Evolutionary conservation across 371 early-diverging fungal species (phyloP), one percentile per base, ranked within the genome.

Genomic region (Mortierella sp.): DNA sequence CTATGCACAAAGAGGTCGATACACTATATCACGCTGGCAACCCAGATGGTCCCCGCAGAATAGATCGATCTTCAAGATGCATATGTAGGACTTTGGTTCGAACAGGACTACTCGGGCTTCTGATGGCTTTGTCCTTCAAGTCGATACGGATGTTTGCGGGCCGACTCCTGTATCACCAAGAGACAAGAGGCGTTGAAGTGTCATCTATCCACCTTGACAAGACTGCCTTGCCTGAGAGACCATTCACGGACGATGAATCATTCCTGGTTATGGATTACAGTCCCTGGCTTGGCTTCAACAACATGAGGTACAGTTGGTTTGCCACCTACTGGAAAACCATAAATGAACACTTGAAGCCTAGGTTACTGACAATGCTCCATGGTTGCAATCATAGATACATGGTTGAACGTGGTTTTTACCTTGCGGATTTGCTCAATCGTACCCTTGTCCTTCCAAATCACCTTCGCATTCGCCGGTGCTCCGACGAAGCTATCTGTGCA

Each of bases 201-300:
- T 4, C 34, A 10, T 34, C 10, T 10, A 10, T 7, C 10, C 34
- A 34, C 10, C 34, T 10, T 7, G 34, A 47, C 24, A 47, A 10
- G 47, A 47, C 22, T 22, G 13, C 25, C 16, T 47, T 47, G n/a
- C 47, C 47, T 8, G 13, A 7, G 7, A 17, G 47, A 17, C 24
- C 47, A 8, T 47, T 47, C 22, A 22, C 47, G 5, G 22, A 17
- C 19, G 60, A 59, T 14, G 63, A 63, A 31, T 52, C 21, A 19
- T 67, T 56, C 27, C 45, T 73, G 5, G 22, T 73, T 21, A 63
- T 67, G 52, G 63, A 73, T 14, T 73, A 73, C 17, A 73, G 73
- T 46, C 73, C 73, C 17, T 73, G 73, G 67, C 67, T 67, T 6
- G 59, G 67, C 22, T 67, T 73, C 45, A 67, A 67, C 27, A 67